phyloP scores from a whole-genome alignment of 768 basidiomycete genomes.

The Pisolithus microcarpus region DNA sequence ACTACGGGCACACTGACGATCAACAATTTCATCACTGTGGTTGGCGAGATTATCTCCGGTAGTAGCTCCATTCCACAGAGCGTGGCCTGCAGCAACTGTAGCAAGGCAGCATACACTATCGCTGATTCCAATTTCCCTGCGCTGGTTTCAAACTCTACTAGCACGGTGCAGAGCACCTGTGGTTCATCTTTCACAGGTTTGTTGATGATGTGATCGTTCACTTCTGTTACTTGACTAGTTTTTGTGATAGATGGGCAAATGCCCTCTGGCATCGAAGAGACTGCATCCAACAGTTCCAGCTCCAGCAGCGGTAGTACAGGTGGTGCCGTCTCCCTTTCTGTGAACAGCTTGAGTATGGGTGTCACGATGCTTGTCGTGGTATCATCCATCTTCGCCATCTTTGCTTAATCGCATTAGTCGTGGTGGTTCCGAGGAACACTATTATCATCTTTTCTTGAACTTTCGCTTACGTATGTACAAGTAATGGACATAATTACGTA shows the following conservation, averaged over 20 bases:
- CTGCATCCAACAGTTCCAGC: constrained; percentile 17
- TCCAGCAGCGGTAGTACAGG: constrained; percentile 10
- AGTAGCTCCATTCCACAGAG: constrained; percentile 25
- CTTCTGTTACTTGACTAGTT: not conserved
- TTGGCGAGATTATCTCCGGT: constrained; percentile 6
- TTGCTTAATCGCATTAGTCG: constrained; percentile 21
- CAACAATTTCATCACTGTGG: constrained; percentile 11
- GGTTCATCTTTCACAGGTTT: constrained; percentile 48
- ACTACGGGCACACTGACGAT: constrained; percentile 16
- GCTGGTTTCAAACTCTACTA: constrained; percentile 20
- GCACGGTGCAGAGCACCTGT: constrained; percentile 31
- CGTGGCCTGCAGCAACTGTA: constrained; percentile 46
- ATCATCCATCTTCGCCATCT: constrained; percentile 28
- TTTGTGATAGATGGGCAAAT: constrained; percentile 24
- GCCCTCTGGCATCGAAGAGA: constrained; percentile 20
- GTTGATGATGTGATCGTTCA: constrained; percentile 7
- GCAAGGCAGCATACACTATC: constrained; percentile 46
- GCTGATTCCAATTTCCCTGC: constrained; percentile 30
- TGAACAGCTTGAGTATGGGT: constrained; percentile 18
- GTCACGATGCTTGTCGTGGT: constrained; percentile 25
- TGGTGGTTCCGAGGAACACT: no score
- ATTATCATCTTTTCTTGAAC: no score
- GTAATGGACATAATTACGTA: not conserved
- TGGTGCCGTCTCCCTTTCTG: constrained; percentile 15
- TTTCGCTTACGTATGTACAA: not conserved